These are phyloP conservation scores for Rosa chinensis DNA, from an alignment of 306 rosid genomes.

Conservation along the genomic window DNA sequence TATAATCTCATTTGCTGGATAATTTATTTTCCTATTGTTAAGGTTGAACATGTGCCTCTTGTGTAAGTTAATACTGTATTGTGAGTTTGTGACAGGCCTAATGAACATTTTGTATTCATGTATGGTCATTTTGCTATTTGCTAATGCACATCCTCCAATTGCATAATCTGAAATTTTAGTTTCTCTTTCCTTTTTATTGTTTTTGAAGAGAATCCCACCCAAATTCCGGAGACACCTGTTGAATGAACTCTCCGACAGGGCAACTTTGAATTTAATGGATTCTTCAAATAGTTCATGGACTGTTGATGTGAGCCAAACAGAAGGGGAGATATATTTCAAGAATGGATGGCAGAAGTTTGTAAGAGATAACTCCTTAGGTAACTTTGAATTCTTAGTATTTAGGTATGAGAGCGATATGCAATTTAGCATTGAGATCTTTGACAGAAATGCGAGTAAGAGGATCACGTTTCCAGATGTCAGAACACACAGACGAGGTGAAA, in stretches of 20 bases:
- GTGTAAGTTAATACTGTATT: background rate
- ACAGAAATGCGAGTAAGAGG: background rate
- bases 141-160: background rate
- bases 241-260: constrained; percentile 8
- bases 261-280: background rate
- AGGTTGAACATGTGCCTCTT: background rate
- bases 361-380: constrained; percentile 17
- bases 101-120: background rate
- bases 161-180: background rate
- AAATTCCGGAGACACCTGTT: background rate
- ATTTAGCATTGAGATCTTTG: constrained; percentile 14
- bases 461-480: background rate
- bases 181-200: background rate
- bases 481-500: background rate
- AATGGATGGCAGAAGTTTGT: constrained; percentile 20
- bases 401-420: constrained; percentile 3
- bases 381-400: constrained; percentile 1
- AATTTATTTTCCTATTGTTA: background rate
- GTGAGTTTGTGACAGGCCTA: background rate
- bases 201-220: constrained; percentile 18
- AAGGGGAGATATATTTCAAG: background rate
- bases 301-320: background rate
- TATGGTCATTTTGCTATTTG: background rate
- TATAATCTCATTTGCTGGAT: background rate
- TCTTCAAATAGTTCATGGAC: constrained; percentile 9